phyloP scores from a whole-genome alignment of 2,329 filamentous ascomycete species.

The Claviceps sp. region DNA sequence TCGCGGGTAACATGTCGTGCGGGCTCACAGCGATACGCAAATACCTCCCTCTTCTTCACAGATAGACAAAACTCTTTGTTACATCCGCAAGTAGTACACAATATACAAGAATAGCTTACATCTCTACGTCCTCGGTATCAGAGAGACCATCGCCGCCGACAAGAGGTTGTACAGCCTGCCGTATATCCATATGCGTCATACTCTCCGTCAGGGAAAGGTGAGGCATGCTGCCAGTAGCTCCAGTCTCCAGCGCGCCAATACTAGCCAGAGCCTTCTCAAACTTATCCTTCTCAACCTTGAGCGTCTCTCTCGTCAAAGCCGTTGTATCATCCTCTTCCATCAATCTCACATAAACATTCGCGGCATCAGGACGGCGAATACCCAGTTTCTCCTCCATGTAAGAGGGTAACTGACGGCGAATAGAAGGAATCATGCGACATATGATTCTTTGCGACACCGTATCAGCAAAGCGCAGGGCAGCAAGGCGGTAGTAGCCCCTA shows the following conservation, averaged over 20 bases:
- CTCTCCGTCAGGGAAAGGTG: constrained; percentile 4
- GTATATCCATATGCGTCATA: constrained; percentile 11
- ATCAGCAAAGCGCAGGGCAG: constrained; percentile 52
- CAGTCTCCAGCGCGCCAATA: constrained; percentile 29
- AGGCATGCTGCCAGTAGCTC: constrained; percentile 9
- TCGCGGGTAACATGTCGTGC: too few relatives aligned
- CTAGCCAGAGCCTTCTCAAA: constrained; percentile 32
- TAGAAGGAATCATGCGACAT: constrained; percentile 33
- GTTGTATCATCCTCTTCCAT: constrained; percentile 36
- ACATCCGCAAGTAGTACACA: too few relatives aligned
- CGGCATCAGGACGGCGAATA: constrained; percentile 18
- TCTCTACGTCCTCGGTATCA: constrained; percentile 1
- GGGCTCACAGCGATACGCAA: too few relatives aligned
- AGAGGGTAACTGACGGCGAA: constrained; percentile 25
- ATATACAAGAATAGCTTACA: background rate
- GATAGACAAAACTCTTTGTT: too few relatives aligned
- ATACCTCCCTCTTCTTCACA: too few relatives aligned
- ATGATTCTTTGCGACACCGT: constrained; percentile 32
- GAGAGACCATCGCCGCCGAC: background rate
- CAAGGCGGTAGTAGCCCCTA: constrained; percentile 56
- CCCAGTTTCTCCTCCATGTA: constrained; percentile 33
- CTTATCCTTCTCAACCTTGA: constrained; percentile 31
- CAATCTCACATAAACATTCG: constrained; percentile 24
- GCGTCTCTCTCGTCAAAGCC: constrained; percentile 24
- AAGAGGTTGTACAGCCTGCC: constrained; percentile 2